Percentiles rank a stretch among this genome's conserved stretches.
Conservation (phyloP, 2,329 filamentous ascomycete genomes). For the Calycina herbarum region DNA sequence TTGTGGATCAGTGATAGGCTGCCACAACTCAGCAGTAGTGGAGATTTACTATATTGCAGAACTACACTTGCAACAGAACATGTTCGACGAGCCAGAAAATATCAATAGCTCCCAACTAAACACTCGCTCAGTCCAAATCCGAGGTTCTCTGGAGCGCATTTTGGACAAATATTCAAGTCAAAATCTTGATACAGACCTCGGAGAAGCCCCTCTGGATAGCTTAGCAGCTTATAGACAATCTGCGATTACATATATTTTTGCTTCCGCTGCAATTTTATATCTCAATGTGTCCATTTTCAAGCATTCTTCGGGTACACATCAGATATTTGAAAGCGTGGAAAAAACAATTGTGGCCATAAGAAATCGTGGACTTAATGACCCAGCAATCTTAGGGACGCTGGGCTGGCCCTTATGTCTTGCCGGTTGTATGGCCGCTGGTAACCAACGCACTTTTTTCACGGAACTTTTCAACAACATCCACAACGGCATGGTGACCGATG, state of each 20-base stretch:
- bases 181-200: not conserved
- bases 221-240: not conserved
- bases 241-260: not conserved
- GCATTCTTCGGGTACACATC: not conserved
- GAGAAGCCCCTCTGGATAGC: not conserved
- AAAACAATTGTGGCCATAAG: constrained; percentile 18
- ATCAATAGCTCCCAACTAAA: not conserved
- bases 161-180: not conserved
- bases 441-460: constrained; percentile 24
- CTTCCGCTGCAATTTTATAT: not conserved
- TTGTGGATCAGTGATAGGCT: not conserved
- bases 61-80: not conserved
- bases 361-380: constrained; percentile 16
- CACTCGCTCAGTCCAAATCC: not conserved
- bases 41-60: not conserved
- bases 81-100: not conserved
- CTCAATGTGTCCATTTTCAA: not conserved
- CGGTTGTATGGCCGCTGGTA: constrained; percentile 23
- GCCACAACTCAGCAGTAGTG: not conserved
- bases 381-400: constrained; percentile 18
- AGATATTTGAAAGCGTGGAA: constrained; percentile 12
- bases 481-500: not conserved
- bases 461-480: constrained; percentile 3
- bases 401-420: constrained; percentile 27
- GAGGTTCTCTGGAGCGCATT: not conserved